These are phyloP conservation scores for Galeopsis tetrahit DNA, from an alignment of 257 asterid species.

Conservation along the genomic window DNA sequence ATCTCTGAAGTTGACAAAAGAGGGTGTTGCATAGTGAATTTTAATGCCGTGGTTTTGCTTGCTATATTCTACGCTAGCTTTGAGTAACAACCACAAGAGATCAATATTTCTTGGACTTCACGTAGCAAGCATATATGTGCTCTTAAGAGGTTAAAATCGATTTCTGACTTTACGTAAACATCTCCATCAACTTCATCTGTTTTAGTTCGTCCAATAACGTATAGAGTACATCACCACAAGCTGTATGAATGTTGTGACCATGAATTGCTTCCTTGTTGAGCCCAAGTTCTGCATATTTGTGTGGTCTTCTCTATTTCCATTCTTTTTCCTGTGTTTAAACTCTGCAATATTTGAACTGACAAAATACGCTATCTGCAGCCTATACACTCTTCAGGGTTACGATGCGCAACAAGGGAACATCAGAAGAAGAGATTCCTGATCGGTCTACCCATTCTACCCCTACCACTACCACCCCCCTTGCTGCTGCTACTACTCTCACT, in stretches of 20 bases:
- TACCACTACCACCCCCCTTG: neutral
- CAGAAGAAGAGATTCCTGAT: constrained; percentile 43
- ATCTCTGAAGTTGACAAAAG: neutral
- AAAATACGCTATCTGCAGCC: constrained; percentile 45
- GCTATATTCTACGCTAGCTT: constrained; percentile 12
- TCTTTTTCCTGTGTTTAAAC: neutral
- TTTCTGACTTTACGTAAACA: neutral
- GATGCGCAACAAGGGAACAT: constrained; percentile 40
- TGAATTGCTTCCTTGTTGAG: neutral
- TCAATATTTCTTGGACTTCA: neutral
- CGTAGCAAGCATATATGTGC: constrained; percentile 2
- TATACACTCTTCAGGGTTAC: constrained; percentile 67
- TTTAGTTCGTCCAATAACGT: neutral
- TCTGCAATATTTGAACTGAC: neutral
- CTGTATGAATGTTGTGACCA: neutral
- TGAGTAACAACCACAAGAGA: neutral
- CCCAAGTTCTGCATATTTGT: neutral
- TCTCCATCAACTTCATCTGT: neutral
- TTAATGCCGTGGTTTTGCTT: neutral
- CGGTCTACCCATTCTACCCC: constrained; percentile 33
- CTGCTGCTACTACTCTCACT: constrained; percentile 34
- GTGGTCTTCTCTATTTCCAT: neutral
- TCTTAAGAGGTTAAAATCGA: neutral
- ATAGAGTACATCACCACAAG: neutral
- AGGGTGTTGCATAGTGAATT: neutral